Evolutionary conservation across 768 basidiomycete genomes (phyloP).

Genomic region (Boletus reticuloceps): DNA sequence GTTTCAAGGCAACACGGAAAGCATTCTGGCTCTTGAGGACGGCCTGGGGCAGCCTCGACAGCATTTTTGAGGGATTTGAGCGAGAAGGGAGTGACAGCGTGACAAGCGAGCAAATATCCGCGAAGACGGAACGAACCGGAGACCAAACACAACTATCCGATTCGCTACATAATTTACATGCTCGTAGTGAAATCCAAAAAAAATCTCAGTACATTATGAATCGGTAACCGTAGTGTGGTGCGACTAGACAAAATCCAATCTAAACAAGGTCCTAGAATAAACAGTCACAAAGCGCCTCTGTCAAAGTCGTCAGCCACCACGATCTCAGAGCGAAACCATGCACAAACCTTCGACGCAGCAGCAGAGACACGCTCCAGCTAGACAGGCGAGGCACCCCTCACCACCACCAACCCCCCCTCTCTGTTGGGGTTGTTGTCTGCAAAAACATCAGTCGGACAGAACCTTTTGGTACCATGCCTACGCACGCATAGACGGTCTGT

Average conservation of each 20-base stretch:
- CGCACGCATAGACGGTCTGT: constrained; percentile 80
- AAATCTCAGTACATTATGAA: constrained; percentile 19
- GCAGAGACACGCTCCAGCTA: constrained; percentile 46
- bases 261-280: constrained; percentile 40
- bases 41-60: constrained; percentile 78
- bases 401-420: constrained; percentile 34
- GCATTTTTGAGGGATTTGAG: constrained; percentile 65
- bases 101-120: constrained; percentile 41
- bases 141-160: constrained; percentile 24
- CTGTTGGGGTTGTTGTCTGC: constrained; percentile 41
- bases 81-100: constrained; percentile 36
- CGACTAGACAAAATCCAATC: constrained; percentile 1
- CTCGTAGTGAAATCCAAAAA: constrained; percentile 2
- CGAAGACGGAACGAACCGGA: constrained; percentile 56
- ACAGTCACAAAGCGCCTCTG: constrained; percentile 73
- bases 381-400: constrained; percentile 44
- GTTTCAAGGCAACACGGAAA: constrained; percentile 41
- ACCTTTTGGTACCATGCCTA: constrained; percentile 3
- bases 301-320: constrained; percentile 21
- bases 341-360: constrained; percentile 51
- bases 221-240: constrained; percentile 18
- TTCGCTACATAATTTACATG: constrained; percentile 30
- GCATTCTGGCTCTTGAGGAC: constrained; percentile 59
- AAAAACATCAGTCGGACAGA: background rate
- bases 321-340: constrained; percentile 16